Evolutionary conservation across 225 moss, liverwort and hornwort species (phyloP).

Genomic region (Lunularia cruciata): DNA sequence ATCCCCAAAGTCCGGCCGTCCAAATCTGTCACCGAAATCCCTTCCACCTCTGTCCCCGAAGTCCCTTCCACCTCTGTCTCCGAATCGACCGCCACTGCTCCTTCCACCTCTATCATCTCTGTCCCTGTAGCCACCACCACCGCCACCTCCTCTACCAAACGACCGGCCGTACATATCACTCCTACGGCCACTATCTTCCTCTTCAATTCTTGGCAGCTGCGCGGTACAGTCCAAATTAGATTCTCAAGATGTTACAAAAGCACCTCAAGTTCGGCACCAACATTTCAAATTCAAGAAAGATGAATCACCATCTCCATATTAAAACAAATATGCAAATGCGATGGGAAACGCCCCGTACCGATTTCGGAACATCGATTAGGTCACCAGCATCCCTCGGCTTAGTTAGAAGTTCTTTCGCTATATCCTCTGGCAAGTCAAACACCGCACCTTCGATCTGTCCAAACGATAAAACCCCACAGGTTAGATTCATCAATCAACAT

Average conservation of each 20-base stretch:
- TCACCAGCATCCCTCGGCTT: conserved; percentile 53
- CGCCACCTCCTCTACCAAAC: conserved; percentile 50
- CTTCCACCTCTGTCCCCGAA: neutral
- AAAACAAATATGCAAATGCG: no score
- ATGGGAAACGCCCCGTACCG: conserved; percentile 53
- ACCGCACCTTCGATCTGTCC: conserved; percentile 64
- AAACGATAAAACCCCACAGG: neutral
- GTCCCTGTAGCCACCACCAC: conserved; percentile 44
- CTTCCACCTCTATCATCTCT: conserved; percentile 59
- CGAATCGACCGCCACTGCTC: conserved; percentile 43
- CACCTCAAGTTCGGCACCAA: no score
- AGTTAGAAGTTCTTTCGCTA: conserved; percentile 62
- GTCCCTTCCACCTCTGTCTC: conserved; percentile 30
- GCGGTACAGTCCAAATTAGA: neutral
- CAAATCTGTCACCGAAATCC: conserved; percentile 23
- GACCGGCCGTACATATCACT: conserved; percentile 78
- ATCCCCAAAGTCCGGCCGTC: conserved; percentile 15
- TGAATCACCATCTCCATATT: neutral
- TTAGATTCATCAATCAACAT: no score
- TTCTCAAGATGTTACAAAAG: no score
- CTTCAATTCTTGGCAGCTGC: conserved; percentile 66
- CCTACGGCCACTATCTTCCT: conserved; percentile 52
- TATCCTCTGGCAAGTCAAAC: conserved; percentile 75
- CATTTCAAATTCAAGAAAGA: neutral
- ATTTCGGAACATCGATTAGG: conserved; percentile 60